Percentiles rank a stretch among this genome's conserved stretches.
These are phyloP conservation scores for Teratosphaeria pseudoeucalypti DNA, from an alignment of 2,329 filamentous ascomycete species.

Conservation along the genomic window DNA sequence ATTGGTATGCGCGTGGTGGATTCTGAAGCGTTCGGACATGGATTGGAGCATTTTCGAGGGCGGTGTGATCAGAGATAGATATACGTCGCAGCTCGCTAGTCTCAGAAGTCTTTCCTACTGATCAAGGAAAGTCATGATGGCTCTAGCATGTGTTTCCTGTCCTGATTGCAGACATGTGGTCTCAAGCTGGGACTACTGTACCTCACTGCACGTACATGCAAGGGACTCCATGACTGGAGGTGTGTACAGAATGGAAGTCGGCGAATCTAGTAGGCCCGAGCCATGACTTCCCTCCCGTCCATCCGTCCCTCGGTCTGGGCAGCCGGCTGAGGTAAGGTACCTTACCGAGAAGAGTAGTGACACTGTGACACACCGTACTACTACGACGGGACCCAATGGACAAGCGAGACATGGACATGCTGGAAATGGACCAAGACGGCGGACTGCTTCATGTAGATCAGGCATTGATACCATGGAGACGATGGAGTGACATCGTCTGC, in stretches of 20 bases:
- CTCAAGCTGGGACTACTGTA: background rate
- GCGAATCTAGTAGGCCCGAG: background rate
- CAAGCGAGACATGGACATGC: too few relatives aligned
- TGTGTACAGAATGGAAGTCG: background rate
- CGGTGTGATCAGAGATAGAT: background rate
- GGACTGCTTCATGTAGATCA: background rate
- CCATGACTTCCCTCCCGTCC: background rate
- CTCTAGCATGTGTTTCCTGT: background rate
- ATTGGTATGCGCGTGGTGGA: conserved; percentile 2
- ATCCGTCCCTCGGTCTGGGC: background rate
- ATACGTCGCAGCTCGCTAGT: background rate
- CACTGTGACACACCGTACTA: too few relatives aligned
- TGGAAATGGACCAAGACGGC: too few relatives aligned
- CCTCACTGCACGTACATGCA: background rate
- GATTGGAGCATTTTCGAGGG: conserved; percentile 4
- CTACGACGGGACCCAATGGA: too few relatives aligned
- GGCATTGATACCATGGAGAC: background rate
- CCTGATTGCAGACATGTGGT: background rate
- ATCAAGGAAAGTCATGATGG: background rate
- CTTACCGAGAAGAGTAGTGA: background rate
- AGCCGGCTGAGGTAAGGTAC: background rate
- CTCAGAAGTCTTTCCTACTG: background rate
- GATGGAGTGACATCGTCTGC: background rate
- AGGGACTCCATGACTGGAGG: too few relatives aligned
- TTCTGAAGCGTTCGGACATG: conserved; percentile 2